These are phyloP conservation scores for Rubia peregrina DNA, from an alignment of 305 asterid species.

Conservation along the genomic window DNA sequence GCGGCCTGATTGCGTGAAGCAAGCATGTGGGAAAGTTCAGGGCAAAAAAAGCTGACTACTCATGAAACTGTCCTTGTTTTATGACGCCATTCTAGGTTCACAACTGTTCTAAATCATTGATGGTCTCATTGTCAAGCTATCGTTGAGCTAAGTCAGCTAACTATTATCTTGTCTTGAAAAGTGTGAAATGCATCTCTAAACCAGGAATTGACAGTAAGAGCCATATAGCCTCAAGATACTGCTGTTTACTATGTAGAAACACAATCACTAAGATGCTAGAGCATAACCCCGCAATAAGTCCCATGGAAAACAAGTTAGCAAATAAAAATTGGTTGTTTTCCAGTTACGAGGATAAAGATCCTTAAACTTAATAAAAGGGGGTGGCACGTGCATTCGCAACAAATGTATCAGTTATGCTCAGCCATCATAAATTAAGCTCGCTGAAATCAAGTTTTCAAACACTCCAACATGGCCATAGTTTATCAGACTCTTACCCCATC, in stretches of 20 bases:
- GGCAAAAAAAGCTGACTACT: not conserved
- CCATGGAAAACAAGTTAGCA: not conserved
- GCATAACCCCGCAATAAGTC: no score
- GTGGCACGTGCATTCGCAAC: not conserved
- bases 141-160: not conserved
- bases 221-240: not conserved
- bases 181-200: not conserved
- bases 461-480: not conserved
- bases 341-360: not conserved
- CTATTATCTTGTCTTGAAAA: not conserved
- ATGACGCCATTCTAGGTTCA: not conserved
- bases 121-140: not conserved
- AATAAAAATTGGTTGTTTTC: not conserved
- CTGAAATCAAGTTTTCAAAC: not conserved
- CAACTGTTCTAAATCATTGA: not conserved
- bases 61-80: not conserved
- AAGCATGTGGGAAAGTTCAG: not conserved
- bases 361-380: not conserved
- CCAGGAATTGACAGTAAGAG: not conserved
- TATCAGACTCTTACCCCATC: constrained; percentile 66
- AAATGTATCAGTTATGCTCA: not conserved
- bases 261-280: not conserved
- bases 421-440: not conserved
- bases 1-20: not conserved
- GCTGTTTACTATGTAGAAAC: not conserved